Evolutionary conservation across 306 rosid species (phyloP).

Genomic region (Elaeagnus macrophylla): DNA sequence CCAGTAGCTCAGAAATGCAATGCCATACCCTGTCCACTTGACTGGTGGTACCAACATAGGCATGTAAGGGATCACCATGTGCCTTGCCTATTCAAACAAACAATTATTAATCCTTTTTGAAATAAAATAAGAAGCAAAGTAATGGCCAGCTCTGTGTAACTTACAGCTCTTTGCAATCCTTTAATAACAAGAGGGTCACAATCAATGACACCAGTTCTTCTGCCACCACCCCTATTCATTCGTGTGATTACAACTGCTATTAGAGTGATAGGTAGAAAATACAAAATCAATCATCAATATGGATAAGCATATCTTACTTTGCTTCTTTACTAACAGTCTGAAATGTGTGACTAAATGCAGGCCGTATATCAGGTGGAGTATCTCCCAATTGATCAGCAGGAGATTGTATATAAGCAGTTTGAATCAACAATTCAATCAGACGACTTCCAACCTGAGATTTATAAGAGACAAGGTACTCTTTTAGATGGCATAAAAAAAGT

Average conservation of each 20-base stretch:
- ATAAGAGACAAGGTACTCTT: not conserved
- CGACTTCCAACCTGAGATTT: slow-evolving; percentile 78
- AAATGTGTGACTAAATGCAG: slow-evolving; percentile 74
- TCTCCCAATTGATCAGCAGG: slow-evolving; percentile 58
- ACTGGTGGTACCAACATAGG: slow-evolving; percentile 95
- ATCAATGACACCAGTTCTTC: slow-evolving; percentile 63
- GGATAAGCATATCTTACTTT: slow-evolving; percentile 38
- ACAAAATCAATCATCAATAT: slow-evolving; percentile 11
- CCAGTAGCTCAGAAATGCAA: slow-evolving; percentile 8
- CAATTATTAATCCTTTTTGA: slow-evolving; percentile 2
- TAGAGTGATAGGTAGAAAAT: slow-evolving; percentile 13
- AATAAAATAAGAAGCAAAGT: not conserved
- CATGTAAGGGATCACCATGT: slow-evolving; percentile 89
- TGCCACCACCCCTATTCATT: slow-evolving; percentile 40
- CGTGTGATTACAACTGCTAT: slow-evolving; percentile 12
- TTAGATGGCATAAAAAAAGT: slow-evolving; percentile 16
- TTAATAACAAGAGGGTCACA: slow-evolving; percentile 75
- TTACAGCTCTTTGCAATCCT: slow-evolving; percentile 77
- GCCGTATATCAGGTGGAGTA: slow-evolving; percentile 65
- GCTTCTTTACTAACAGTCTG: slow-evolving; percentile 31
- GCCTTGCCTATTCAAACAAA: slow-evolving; percentile 62
- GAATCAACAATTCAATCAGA: slow-evolving; percentile 63
- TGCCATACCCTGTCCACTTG: slow-evolving; percentile 83
- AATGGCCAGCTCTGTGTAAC: slow-evolving; percentile 14
- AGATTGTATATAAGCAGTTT: slow-evolving; percentile 86